Evolutionary conservation across 768 basidiomycete species (phyloP).

Genomic region (Obba rivulosa): DNA sequence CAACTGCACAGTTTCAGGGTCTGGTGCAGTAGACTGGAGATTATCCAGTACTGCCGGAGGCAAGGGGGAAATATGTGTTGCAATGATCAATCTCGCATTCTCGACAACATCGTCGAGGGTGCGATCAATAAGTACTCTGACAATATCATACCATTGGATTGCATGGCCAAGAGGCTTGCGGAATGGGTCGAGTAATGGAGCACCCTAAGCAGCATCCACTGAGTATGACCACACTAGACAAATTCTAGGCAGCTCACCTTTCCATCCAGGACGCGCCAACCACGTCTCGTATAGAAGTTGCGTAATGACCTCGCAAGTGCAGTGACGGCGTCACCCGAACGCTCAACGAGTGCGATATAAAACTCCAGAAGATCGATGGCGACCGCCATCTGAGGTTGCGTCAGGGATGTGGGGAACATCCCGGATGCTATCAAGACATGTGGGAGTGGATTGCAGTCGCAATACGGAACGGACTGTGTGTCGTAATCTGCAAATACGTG

Average conservation of each 20-base stretch:
- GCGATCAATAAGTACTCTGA: slow-evolving; percentile 14
- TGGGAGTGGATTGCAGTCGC: slow-evolving; percentile 17
- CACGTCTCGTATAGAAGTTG: slow-evolving; percentile 24
- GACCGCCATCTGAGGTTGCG: slow-evolving; percentile 13
- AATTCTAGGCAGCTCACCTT: slow-evolving; percentile 7
- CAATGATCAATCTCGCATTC: too few relatives aligned
- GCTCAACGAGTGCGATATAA: slow-evolving; percentile 29
- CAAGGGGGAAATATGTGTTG: too few relatives aligned
- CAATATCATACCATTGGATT: slow-evolving; percentile 26
- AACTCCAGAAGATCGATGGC: slow-evolving; percentile 28
- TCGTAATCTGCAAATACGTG: too few relatives aligned
- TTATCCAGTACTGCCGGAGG: too few relatives aligned
- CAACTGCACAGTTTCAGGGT: too few relatives aligned
- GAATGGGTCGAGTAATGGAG: slow-evolving; percentile 26
- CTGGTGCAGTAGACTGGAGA: too few relatives aligned
- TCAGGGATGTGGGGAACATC: slow-evolving; percentile 28
- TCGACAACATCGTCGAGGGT: slow-evolving; percentile 7
- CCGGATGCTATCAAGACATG: slow-evolving; percentile 26
- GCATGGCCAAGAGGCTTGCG: slow-evolving; percentile 19
- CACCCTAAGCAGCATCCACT: slow-evolving; percentile 13
- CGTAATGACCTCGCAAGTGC: slow-evolving; percentile 23
- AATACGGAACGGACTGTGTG: slow-evolving; percentile 5
- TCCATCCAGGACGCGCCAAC: slow-evolving; percentile 14
- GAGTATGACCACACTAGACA: background rate
- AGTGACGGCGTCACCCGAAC: slow-evolving; percentile 32